Evolutionary conservation across 305 asterid genomes (phyloP).

Genomic region (Fraxinus sp.): DNA sequence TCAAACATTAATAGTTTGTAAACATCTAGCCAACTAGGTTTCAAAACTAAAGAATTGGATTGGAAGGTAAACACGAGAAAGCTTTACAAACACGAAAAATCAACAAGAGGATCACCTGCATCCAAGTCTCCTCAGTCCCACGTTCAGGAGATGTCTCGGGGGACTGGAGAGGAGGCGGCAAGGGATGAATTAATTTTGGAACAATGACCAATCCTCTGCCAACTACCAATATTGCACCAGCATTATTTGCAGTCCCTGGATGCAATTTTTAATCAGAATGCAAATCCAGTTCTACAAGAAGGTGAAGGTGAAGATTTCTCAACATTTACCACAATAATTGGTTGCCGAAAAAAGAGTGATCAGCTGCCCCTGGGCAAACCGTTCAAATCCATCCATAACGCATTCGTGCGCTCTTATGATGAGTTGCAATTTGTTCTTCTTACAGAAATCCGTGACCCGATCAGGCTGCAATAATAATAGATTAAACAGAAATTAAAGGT

Average conservation of each 20-base stretch:
- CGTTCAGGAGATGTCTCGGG: slow-evolving; percentile 98
- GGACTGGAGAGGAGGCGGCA: slow-evolving; percentile 92
- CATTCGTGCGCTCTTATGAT: slow-evolving; percentile 20
- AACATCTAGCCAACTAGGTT: background rate
- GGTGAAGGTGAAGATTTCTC: background rate
- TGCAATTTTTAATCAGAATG: slow-evolving; percentile 23
- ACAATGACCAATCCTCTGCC: slow-evolving; percentile 92
- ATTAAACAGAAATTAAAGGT: background rate
- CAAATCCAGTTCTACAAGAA: slow-evolving; percentile 8
- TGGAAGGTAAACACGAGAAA: background rate
- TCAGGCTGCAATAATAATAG: slow-evolving; percentile 13
- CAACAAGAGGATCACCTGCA: slow-evolving; percentile 61
- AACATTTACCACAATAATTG: slow-evolving; percentile 86
- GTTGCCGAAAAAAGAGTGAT: slow-evolving; percentile 99
- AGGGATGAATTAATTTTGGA: slow-evolving; percentile 91
- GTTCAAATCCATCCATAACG: slow-evolving; percentile 50
- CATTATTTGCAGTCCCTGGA: slow-evolving; percentile 94
- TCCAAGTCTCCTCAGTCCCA: slow-evolving; percentile 76
- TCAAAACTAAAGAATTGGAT: background rate
- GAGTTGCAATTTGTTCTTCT: slow-evolving; percentile 49
- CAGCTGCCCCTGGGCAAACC: slow-evolving; percentile 98
- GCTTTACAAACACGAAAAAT: background rate
- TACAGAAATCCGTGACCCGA: slow-evolving; percentile 69
- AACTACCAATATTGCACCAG: slow-evolving; percentile 96
- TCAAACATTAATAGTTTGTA: background rate